A percentile compares a stretch with the other conserved stretches of the same genome.
Conservation (phyloP, 2,329 filamentous ascomycete genomes). For the Aspergillus ochraceus region DNA sequence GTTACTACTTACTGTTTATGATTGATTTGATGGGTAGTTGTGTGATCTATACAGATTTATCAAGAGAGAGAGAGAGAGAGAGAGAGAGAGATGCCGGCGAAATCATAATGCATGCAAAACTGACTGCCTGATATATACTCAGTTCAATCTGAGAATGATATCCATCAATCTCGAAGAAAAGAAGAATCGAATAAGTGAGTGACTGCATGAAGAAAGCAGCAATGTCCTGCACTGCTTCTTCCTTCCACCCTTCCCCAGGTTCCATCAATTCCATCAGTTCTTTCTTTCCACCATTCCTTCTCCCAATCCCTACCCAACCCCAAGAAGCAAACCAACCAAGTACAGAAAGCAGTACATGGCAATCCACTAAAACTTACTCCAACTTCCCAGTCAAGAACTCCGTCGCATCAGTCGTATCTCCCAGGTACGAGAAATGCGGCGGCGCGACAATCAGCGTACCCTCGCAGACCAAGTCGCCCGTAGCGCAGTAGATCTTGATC, state of each 20-base stretch:
- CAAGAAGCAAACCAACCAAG: not conserved
- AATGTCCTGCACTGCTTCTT: not conserved
- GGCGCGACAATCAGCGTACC: conserved; percentile 44
- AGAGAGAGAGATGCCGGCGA: not conserved
- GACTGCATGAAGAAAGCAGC: not conserved
- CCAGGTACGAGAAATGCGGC: conserved; percentile 40
- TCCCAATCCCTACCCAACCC: not conserved
- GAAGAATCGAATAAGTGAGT: not conserved
- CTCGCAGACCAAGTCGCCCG: conserved; percentile 51
- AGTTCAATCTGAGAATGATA: not conserved
- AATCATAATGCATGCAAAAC: not conserved
- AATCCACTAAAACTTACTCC: not conserved
- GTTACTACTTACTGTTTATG: too few species aligned
- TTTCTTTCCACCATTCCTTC: too few species aligned
- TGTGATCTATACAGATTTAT: too few species aligned
- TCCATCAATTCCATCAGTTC: too few species aligned
- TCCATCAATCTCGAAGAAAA: not conserved
- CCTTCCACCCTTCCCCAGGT: not conserved
- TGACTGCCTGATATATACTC: not conserved
- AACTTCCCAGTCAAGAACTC: conserved; percentile 24
- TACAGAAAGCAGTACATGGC: too few species aligned
- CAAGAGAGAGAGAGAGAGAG: too few species aligned
- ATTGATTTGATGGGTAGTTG: too few species aligned
- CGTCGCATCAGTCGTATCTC: conserved; percentile 31
- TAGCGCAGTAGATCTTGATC: conserved; percentile 49